Evolutionary conservation across 306 rosid genomes (phyloP), one percentile per base, ranked within the genome.

Genomic region (Malus asiatica): DNA sequence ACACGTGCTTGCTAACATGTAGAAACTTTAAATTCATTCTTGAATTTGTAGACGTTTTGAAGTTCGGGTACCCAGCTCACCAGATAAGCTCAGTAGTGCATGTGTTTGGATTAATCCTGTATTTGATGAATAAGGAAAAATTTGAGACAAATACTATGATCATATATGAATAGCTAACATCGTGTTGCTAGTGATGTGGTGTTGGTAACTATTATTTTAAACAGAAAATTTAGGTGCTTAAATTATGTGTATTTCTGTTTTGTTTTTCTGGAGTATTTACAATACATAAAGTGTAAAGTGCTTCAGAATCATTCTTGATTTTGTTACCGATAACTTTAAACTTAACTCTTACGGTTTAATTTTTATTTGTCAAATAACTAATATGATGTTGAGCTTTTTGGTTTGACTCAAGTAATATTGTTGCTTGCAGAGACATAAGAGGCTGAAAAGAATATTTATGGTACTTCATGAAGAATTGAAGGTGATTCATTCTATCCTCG

Each of bases 391-490:
- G 55, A 1, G 35, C 35, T 58, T 72, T n/a, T 71, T 0, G 42
- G 48, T 30, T 42, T 73, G 75, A 75, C 78, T 32, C 40, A 25
- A 51, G 35, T 44, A n/a, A 66, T 61, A 68, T 42, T 81, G 42
- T 74, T 81, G 83, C 70, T 73, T 92, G 89, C 96, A 96, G 99
- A 89, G 90, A 84, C 97, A 92, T 76, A 89, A 82, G 89, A 88
- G 93, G 87, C 85, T 86, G 91, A 95, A 92, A 81, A 88, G 84
- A 62, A 92, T 95, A 88, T 95, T 95, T 82, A n/a, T 89, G 52
- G 96, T 95, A 82, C 91, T 95, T 72, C 97, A 95, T 64, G 77
- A 80, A 77, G 99, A 95, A 84, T 61, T 95, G 77, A 82, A 84
- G 96, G 99, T 92, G 75, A 83, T 83, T 77, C 71, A 46, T 80